Evolutionary conservation across 257 asterid genomes (phyloP).

Genomic region (Solanum pinnatisectum): DNA sequence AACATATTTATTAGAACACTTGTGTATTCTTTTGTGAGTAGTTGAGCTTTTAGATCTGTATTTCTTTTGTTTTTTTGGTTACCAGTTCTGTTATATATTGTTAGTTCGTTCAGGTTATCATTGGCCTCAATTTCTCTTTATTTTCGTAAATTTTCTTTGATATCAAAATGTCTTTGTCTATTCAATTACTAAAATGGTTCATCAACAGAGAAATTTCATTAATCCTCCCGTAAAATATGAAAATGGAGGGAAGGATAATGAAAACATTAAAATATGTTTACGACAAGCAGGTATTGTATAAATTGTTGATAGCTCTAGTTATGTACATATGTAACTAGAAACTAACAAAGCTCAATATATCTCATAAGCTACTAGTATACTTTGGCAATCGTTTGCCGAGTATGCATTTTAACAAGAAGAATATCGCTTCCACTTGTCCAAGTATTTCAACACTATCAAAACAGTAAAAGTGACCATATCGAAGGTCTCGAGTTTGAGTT

Average conservation of each 20-base stretch:
- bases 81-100: not conserved
- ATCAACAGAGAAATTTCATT: not conserved
- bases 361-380: not conserved
- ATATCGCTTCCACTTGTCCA: no score
- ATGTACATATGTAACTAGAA: not conserved
- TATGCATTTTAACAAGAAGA: no score
- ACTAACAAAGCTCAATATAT: not conserved
- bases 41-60: not conserved
- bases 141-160: not conserved
- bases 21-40: slow-evolving; percentile 1
- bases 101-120: not conserved
- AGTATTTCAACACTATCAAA: not conserved
- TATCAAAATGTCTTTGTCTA: not conserved
- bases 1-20: not conserved
- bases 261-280: not conserved
- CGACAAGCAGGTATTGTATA: not conserved
- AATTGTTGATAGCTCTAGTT: not conserved
- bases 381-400: no score
- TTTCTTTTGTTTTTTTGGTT: not conserved
- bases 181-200: not conserved
- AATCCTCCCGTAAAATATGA: not conserved
- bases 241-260: not conserved
- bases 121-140: not conserved
- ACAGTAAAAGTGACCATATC: not conserved
- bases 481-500: no score